phyloP scores from a whole-genome alignment of 805 yeast species.

The Pichia rugopelliculosa region DNA sequence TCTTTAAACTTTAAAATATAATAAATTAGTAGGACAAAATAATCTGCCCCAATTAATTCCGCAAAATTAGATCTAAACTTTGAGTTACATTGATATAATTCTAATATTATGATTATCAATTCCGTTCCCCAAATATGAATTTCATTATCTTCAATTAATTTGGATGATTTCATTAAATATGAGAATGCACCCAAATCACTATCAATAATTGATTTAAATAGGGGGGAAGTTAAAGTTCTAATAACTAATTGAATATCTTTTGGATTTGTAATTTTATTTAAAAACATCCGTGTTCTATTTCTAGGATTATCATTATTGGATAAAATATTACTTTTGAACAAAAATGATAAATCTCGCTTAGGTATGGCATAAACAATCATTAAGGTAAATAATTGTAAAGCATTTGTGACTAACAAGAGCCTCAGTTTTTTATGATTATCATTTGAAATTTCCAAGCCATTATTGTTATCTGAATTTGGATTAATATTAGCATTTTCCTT shows the following conservation, averaged over 20 bases:
- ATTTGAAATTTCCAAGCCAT: conserved; percentile 33
- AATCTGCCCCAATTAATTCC: conserved; percentile 40
- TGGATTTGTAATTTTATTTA: conserved; percentile 48
- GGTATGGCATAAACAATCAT: conserved; percentile 64
- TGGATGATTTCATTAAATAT: conserved; percentile 19
- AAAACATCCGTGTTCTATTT: conserved; percentile 43
- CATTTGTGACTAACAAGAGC: conserved; percentile 40
- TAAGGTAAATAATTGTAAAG: conserved; percentile 55
- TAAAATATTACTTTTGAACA: conserved; percentile 28
- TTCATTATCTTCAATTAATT: conserved; percentile 12
- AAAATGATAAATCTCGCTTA: conserved; percentile 31
- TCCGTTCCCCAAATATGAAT: conserved; percentile 46
- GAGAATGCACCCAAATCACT: conserved; percentile 17
- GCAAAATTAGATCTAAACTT: conserved; percentile 40
- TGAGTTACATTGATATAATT: conserved; percentile 65
- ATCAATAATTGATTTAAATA: conserved; percentile 36
- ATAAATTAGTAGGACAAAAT: conserved; percentile 47
- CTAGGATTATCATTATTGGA: conserved; percentile 22
- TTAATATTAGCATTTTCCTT: conserved; percentile 3
- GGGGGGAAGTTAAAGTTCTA: conserved; percentile 38
- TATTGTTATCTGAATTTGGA: conserved; percentile 26
- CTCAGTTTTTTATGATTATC: conserved; percentile 34
- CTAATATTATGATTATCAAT: conserved; percentile 63
- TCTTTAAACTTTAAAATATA: conserved; percentile 46
- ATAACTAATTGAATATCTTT: conserved; percentile 46